Evolutionary conservation across 257 asterid genomes (phyloP).

Genomic region (Scutellaria baicalensis): DNA sequence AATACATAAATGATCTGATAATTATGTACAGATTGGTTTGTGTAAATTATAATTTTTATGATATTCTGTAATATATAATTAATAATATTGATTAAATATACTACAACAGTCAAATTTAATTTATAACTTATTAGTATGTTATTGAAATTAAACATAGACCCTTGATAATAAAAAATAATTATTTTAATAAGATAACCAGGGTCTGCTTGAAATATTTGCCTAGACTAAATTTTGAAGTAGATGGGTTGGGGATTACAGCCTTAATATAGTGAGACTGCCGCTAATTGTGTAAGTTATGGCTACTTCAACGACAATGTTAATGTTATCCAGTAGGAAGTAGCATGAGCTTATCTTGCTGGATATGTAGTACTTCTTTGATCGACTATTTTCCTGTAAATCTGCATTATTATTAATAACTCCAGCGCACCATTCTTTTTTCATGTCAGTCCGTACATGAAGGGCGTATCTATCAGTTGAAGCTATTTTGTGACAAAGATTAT

Average conservation of each 20-base stretch:
- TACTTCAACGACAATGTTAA: not conserved
- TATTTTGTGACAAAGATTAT: conserved; percentile 89
- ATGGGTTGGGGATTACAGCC: not conserved
- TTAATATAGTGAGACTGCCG: not conserved
- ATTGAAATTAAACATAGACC: not conserved
- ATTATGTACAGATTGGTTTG: not conserved
- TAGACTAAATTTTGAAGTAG: not conserved
- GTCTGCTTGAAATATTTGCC: not conserved
- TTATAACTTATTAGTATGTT: not conserved
- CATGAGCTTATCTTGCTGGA: not conserved
- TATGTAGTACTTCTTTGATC: not conserved
- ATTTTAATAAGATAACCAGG: too few relatives aligned
- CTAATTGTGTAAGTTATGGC: not conserved
- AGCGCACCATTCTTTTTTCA: conserved; percentile 1
- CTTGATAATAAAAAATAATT: not conserved
- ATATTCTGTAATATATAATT: not conserved
- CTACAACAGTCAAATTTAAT: not conserved
- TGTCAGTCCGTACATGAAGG: conserved; percentile 89
- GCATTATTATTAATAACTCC: not conserved
- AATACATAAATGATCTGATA: not conserved
- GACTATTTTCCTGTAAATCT: not conserved
- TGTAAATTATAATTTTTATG: not conserved
- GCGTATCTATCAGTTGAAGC: conserved; percentile 80
- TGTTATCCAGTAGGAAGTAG: not conserved
- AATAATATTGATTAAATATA: not conserved